Percentiles rank a stretch among this genome's conserved stretches.
Conservation (phyloP, 2,329 filamentous ascomycete genomes). For the Cytospora schulzeri region DNA sequence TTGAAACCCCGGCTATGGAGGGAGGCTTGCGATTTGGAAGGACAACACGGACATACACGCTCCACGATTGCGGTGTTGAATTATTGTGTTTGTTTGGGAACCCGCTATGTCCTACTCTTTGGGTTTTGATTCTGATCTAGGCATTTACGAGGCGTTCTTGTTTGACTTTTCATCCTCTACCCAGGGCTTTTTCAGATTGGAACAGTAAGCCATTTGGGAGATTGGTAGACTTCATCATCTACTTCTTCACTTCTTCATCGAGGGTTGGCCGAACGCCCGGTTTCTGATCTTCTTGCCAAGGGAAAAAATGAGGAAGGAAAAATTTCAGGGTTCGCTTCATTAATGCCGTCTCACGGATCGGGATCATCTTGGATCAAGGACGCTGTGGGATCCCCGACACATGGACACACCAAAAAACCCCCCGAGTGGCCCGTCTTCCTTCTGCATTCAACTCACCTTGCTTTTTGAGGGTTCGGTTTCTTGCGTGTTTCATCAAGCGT, state of each 20-base stretch:
- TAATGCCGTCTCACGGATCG: slow-evolving; percentile 24
- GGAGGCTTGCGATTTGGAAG: slow-evolving; percentile 21
- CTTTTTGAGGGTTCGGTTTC: slow-evolving; percentile 3
- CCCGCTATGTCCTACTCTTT: slow-evolving; percentile 21
- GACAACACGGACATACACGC: slow-evolving; percentile 16
- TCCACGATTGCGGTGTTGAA: slow-evolving; percentile 2
- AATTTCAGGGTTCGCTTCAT: slow-evolving; percentile 15
- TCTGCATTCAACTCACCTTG: slow-evolving; percentile 11
- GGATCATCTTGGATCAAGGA: slow-evolving; percentile 16
- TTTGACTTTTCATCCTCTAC: slow-evolving; percentile 22
- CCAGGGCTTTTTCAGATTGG: slow-evolving; percentile 27
- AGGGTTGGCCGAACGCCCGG: slow-evolving; percentile 25
- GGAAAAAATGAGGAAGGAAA: slow-evolving; percentile 17
- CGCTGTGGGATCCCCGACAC: slow-evolving; percentile 21
- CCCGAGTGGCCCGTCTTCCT: slow-evolving; percentile 15
- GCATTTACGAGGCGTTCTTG: slow-evolving; percentile 25
- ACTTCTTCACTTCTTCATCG: slow-evolving; percentile 28
- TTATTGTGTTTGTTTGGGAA: slow-evolving; percentile 27
- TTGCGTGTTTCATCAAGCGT: slow-evolving; percentile 18
- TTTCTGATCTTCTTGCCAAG: slow-evolving; percentile 15
- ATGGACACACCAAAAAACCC: slow-evolving; percentile 2
- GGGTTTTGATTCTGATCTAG: slow-evolving; percentile 25
- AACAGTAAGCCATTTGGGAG: slow-evolving; percentile 27
- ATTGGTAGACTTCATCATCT: slow-evolving; percentile 23
- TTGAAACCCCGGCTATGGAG: slow-evolving; percentile 20